Evolutionary conservation across 2,329 filamentous ascomycete genomes (phyloP).

Genomic region (Trichoderma brevicompactum): DNA sequence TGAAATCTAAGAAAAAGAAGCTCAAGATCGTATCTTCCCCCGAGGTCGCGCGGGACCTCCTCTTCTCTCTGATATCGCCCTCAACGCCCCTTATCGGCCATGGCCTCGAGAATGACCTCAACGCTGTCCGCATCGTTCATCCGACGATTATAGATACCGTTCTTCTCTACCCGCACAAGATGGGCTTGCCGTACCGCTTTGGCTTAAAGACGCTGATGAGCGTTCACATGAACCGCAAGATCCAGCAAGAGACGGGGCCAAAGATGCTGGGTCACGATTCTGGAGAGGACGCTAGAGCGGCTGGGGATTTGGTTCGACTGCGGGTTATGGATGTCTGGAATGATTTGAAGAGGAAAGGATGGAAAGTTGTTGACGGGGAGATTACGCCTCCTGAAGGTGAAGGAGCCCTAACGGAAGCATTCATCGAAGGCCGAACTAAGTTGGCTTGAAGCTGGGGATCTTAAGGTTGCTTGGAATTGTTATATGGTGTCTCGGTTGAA

Average conservation of each 20-base stretch:
- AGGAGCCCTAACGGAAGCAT: conserved; percentile 44
- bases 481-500: neutral
- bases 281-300: conserved; percentile 85
- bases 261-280: conserved; percentile 78
- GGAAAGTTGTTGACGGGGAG: conserved; percentile 60
- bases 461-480: neutral
- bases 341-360: conserved; percentile 67
- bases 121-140: conserved; percentile 81
- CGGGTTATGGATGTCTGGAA: conserved; percentile 74
- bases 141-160: conserved; percentile 84
- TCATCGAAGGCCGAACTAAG: conserved; percentile 41
- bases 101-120: conserved; percentile 93
- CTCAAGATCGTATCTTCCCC: conserved; percentile 79
- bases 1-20: conserved; percentile 41
- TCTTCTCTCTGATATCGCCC: conserved; percentile 76
- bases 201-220: conserved; percentile 77
- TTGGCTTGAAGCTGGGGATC: neutral
- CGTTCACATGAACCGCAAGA: conserved; percentile 71
- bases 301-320: conserved; percentile 80
- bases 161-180: conserved; percentile 77
- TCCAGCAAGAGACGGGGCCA: conserved; percentile 69
- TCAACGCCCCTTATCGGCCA: conserved; percentile 87
- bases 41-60: conserved; percentile 70
- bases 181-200: conserved; percentile 76
- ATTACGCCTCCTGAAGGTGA: conserved; percentile 47